Evolutionary conservation across 306 rosid species (phyloP).

Genomic region (Hippophae gyantsensis): DNA sequence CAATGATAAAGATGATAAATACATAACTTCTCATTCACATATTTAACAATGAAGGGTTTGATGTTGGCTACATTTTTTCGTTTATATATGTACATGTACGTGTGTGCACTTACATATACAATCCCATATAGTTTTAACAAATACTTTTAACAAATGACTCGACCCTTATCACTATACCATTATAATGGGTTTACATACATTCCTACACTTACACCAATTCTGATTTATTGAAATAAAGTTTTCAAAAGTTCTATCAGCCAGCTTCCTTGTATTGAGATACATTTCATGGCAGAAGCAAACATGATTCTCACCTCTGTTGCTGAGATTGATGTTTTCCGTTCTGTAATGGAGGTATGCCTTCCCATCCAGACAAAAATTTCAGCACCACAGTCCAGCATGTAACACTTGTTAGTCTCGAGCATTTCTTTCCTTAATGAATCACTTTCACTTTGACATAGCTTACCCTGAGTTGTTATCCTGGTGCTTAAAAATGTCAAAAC

Average conservation of each 20-base stretch:
- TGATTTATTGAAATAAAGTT: too few species aligned
- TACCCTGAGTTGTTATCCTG: slow-evolving; percentile 82
- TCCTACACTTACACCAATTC: too few species aligned
- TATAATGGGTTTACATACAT: too few species aligned
- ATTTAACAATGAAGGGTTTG: neutral
- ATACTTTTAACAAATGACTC: too few species aligned
- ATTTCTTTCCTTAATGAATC: slow-evolving; percentile 42
- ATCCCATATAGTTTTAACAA: too few species aligned
- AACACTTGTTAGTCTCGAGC: slow-evolving; percentile 82
- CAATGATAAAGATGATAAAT: neutral
- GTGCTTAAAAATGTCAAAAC: slow-evolving; percentile 21
- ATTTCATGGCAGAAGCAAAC: slow-evolving; percentile 1
- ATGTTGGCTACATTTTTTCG: neutral
- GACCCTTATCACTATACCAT: too few species aligned
- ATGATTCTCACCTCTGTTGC: slow-evolving; percentile 62
- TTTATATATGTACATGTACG: too few species aligned
- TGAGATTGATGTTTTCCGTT: slow-evolving; percentile 69
- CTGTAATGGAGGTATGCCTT: slow-evolving; percentile 63
- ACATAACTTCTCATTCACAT: neutral
- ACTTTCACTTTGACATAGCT: slow-evolving; percentile 46
- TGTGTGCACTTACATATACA: too few species aligned
- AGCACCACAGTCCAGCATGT: slow-evolving; percentile 73
- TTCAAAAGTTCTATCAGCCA: too few species aligned
- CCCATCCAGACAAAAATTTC: slow-evolving; percentile 95
- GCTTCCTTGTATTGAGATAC: too few species aligned